Conservation (phyloP, 2,329 filamentous ascomycete species). For the Teratosphaeria epicoccoides region DNA sequence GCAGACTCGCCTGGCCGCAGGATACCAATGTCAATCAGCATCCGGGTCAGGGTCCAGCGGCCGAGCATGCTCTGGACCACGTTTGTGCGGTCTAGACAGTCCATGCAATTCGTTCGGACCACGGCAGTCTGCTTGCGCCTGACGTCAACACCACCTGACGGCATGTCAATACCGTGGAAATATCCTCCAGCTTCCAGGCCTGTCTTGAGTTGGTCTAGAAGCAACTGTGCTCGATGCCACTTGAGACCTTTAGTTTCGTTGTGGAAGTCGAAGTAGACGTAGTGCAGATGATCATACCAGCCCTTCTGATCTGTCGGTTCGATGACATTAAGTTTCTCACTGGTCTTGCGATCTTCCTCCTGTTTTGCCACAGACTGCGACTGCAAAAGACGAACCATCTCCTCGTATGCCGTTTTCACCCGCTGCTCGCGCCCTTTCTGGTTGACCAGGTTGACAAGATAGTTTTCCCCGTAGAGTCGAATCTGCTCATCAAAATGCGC, state of each 20-base stretch:
- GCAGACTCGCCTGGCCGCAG: conserved; percentile 67
- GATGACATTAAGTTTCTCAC: conserved; percentile 73
- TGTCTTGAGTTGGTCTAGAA: conserved; percentile 71
- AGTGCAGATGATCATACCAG: conserved; percentile 76
- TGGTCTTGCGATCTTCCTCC: conserved; percentile 51
- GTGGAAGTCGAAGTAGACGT: conserved; percentile 98
- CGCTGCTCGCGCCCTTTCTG: conserved; percentile 82
- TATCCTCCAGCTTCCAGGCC: conserved; percentile 73
- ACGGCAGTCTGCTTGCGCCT: conserved; percentile 76
- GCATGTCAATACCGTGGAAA: conserved; percentile 83
- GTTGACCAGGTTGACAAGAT: conserved; percentile 93
- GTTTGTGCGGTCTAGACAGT: conserved; percentile 94
- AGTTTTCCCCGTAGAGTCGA: conserved; percentile 86
- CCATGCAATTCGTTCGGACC: conserved; percentile 98
- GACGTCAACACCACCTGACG: conserved; percentile 68
- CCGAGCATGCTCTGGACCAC: conserved; percentile 97
- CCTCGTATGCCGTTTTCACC: conserved; percentile 89
- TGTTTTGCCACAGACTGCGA: conserved; percentile 56
- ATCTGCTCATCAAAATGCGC: conserved; percentile 94
- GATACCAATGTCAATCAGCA: conserved; percentile 75
- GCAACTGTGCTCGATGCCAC: conserved; percentile 81
- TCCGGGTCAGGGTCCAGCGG: conserved; percentile 76
- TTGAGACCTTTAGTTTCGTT: conserved; percentile 90
- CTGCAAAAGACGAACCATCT: conserved; percentile 69
- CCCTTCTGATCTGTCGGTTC: conserved; percentile 52